Evolutionary conservation across 1,284 basidiomycete species (phyloP).

Genomic region (Rhizoctonia solani): DNA sequence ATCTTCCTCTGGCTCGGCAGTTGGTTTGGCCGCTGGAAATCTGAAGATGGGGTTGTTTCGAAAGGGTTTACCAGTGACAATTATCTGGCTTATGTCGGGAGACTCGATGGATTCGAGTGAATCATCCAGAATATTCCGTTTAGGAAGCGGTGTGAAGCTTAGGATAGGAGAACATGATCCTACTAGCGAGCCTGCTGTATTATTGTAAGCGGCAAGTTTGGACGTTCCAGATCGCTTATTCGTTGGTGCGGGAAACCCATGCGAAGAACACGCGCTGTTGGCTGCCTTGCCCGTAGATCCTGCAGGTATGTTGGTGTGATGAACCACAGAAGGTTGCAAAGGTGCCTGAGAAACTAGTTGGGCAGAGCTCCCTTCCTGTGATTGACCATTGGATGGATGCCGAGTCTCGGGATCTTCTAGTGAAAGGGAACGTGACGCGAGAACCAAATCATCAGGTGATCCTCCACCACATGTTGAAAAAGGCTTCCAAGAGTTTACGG

Average conservation of each 20-base stretch:
- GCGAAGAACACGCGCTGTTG: not conserved
- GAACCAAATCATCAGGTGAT: conserved; percentile 6
- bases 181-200: conserved; percentile 12
- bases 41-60: not conserved
- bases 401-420: conserved; percentile 16
- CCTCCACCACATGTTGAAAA: not conserved
- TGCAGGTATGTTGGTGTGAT: too few species aligned
- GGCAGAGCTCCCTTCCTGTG: not conserved
- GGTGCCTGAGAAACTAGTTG: not conserved
- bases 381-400: not conserved
- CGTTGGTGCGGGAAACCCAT: not conserved
- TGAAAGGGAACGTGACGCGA: conserved; percentile 29
- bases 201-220: not conserved
- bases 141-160: not conserved
- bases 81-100: not conserved
- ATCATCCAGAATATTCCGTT: not conserved
- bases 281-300: too few species aligned
- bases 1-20: conserved; percentile 14
- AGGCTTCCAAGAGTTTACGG: conserved; percentile 16
- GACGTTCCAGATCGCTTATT: conserved; percentile 11
- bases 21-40: not conserved
- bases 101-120: conserved; percentile 28
- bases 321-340: too few species aligned
- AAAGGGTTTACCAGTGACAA: not conserved
- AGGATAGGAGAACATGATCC: conserved; percentile 3